These are phyloP conservation scores for Scleroderma bovista DNA, from an alignment of 768 basidiomycete genomes.

Conservation along the genomic window DNA sequence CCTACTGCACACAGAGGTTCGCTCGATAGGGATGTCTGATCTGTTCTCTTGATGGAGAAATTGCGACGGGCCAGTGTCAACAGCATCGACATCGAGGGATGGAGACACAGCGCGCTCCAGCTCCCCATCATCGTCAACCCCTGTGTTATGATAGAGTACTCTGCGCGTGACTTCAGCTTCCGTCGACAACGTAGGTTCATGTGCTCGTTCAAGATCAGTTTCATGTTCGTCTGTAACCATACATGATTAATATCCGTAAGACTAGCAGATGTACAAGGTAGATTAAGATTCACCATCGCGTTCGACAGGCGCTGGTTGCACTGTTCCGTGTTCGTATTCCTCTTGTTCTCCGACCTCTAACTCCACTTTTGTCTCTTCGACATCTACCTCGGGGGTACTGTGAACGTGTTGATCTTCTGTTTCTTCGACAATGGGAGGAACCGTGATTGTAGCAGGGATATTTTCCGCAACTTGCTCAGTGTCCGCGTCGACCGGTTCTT, in stretches of 20 bases:
- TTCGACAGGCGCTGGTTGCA: slow-evolving; percentile 8
- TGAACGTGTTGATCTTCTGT: slow-evolving; percentile 7
- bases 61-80: not conserved
- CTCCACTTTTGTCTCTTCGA: slow-evolving; percentile 12
- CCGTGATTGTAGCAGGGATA: slow-evolving; percentile 3
- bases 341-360: slow-evolving; percentile 1
- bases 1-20: not conserved
- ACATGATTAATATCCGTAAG: slow-evolving; percentile 27
- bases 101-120: not conserved
- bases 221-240: slow-evolving; percentile 17
- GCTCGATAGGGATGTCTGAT: no score
- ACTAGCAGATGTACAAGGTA: slow-evolving; percentile 18
- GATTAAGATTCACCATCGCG: slow-evolving; percentile 38
- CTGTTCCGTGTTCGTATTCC: slow-evolving; percentile 11
- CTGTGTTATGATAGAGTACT: slow-evolving; percentile 4
- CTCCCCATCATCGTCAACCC: slow-evolving; percentile 3
- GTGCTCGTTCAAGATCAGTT: not conserved
- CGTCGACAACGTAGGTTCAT: slow-evolving; percentile 8
- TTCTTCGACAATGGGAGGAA: not conserved
- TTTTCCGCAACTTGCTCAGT: slow-evolving; percentile 21
- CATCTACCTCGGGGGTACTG: slow-evolving; percentile 7
- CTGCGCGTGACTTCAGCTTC: slow-evolving; percentile 2
- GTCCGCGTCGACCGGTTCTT: slow-evolving; percentile 17
- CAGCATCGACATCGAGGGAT: not conserved
- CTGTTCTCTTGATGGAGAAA: no score